Evolutionary conservation across 2,329 filamentous ascomycete species (phyloP), one percentile per base, ranked within the genome.

Genomic region (Beauveria brongniartii): DNA sequence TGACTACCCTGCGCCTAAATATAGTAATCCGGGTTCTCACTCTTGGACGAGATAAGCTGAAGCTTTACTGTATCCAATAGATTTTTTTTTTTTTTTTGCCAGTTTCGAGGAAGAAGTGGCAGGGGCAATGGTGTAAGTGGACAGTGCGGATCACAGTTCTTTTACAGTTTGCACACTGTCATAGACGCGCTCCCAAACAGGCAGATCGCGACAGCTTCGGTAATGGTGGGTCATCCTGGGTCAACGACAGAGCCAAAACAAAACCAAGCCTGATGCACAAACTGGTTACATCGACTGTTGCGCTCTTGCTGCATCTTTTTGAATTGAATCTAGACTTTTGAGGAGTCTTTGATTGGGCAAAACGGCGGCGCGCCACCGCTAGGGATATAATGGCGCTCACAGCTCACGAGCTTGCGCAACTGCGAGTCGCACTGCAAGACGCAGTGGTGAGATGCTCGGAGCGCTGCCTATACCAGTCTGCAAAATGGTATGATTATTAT

Each of bases 381-480:
- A 16, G 14, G 16, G 18, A 57, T 62, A 65, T 63, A 46, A 85
- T 85, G 83, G 74, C 76, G 62, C 77, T 87, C 63, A 83, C 77
- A 62, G 75, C 80, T 59, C 76, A 80, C 64, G 83, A 86, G 63
- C 78, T 80, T 50, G 75, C 78, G 55, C 87, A 91, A 70, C 79
- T 95, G 63, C 85, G 88, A 69, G 82, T 81, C 43, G 85, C 90
- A 40, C 81, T 97, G 48, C 91, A 96, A 72, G 88, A 92, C 69
- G 91, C 93, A 34, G 88, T 94, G 3, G 82, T 94, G 26, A 92
- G 92, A 71, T 97, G 92, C 77, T 96, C 92, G 1, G 94, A 99
- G 72, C 82, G 94, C 72, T 96, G 94, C 73, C 82, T 99, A 14
- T 97, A 97, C 70, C 92, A 97, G 69, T 94, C 93, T 7, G 88